Evolutionary conservation across 2,329 filamentous ascomycete species (phyloP).

Genomic region (Venturia asperata): DNA sequence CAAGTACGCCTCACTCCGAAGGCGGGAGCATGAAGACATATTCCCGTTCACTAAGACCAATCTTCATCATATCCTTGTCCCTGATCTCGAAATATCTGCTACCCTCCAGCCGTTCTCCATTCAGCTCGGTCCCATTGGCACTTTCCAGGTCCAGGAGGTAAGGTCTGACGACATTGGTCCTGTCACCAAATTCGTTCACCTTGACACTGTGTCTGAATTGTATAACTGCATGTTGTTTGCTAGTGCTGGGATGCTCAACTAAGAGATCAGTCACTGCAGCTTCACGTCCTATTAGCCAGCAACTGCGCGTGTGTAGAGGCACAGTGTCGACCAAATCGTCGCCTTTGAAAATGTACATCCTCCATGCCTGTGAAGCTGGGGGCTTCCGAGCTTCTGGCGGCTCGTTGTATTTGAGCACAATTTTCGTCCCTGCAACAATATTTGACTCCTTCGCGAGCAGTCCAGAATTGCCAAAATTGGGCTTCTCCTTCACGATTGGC

Average conservation of each 20-base stretch:
- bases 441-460: slow-evolving; percentile 84
- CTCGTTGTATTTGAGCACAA: slow-evolving; percentile 93
- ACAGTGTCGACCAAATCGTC: slow-evolving; percentile 73
- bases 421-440: slow-evolving; percentile 63
- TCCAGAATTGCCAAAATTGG: slow-evolving; percentile 77
- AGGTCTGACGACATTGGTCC: slow-evolving; percentile 47
- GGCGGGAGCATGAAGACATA: slow-evolving; percentile 85
- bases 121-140: slow-evolving; percentile 80
- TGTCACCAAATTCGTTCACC: slow-evolving; percentile 38
- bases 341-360: slow-evolving; percentile 87
- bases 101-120: slow-evolving; percentile 63
- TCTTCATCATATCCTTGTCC: slow-evolving; percentile 81
- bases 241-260: slow-evolving; percentile 85
- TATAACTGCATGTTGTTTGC: slow-evolving; percentile 90
- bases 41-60: slow-evolving; percentile 82
- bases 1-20: slow-evolving; percentile 12
- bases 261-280: slow-evolving; percentile 70
- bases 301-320: slow-evolving; percentile 66
- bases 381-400: slow-evolving; percentile 88
- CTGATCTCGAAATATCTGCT: slow-evolving; percentile 79
- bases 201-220: slow-evolving; percentile 72
- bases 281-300: slow-evolving; percentile 86
- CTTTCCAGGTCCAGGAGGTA: slow-evolving; percentile 93
- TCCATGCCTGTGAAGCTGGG: slow-evolving; percentile 70
- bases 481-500: slow-evolving; percentile 64